Evolutionary conservation across 352 stramenopile genomes (phyloP).

Genomic region (Phytophthora sp.): DNA sequence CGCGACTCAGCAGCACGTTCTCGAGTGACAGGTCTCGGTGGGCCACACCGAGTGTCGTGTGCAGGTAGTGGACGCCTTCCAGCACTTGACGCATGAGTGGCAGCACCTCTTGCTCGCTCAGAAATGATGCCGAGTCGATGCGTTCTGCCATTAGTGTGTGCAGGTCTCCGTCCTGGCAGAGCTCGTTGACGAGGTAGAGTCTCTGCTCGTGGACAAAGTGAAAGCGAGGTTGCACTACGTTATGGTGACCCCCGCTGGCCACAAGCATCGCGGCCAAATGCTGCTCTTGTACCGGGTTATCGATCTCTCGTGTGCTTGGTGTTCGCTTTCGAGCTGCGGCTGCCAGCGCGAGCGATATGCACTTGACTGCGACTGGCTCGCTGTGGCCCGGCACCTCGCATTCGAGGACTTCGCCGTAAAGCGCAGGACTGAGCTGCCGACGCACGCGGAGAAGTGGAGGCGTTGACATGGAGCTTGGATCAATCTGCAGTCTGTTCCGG

Average conservation of each 20-base stretch:
- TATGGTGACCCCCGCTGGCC: slow-evolving; percentile 31
- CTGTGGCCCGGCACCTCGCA: slow-evolving; percentile 18
- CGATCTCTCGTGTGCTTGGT: slow-evolving; percentile 13
- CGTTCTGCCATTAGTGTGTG: slow-evolving; percentile 30
- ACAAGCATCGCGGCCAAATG: not conserved
- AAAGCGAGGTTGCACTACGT: slow-evolving; percentile 33
- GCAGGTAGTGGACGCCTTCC: slow-evolving; percentile 47
- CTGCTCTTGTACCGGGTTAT: slow-evolving; percentile 35
- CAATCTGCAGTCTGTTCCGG: not conserved
- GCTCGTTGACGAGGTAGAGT: slow-evolving; percentile 56
- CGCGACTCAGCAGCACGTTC: slow-evolving; percentile 47
- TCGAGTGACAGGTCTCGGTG: slow-evolving; percentile 66
- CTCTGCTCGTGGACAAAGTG: slow-evolving; percentile 22
- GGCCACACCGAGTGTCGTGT: slow-evolving; percentile 47
- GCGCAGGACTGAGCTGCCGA: slow-evolving; percentile 16
- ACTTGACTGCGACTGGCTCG: slow-evolving; percentile 35
- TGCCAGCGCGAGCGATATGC: slow-evolving; percentile 26
- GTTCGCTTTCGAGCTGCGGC: slow-evolving; percentile 5
- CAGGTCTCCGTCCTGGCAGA: slow-evolving; percentile 54
- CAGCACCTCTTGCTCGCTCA: slow-evolving; percentile 36
- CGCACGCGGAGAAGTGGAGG: slow-evolving; percentile 18
- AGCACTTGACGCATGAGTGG: slow-evolving; percentile 43
- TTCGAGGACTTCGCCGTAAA: slow-evolving; percentile 40
- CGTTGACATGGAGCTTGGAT: not conserved
- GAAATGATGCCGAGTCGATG: slow-evolving; percentile 5